Base-by-base conservation (phyloP, 2,329 filamentous ascomycete genomes). In the Ophiocordyceps camponoti-rufipedis region DNA sequence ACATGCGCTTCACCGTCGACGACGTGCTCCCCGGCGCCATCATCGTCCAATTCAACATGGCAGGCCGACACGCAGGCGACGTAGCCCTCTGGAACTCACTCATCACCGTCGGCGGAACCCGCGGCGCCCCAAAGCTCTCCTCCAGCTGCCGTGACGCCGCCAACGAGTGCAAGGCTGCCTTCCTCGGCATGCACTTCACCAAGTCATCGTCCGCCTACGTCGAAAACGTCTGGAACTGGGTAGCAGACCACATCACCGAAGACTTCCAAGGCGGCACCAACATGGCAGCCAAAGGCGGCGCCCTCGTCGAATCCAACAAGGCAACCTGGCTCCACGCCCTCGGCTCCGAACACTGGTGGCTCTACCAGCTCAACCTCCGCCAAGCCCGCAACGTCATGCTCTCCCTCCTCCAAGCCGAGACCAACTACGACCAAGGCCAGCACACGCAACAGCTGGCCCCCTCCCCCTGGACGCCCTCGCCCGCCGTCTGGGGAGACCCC, bases 311-410 rank as follows among this genome's bases (percentile, higher is more conserved):
- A 50, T 64, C 63, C 14, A 64, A 62, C 14, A 59, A 61, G 7
- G 67, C 68, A 2, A 71, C 66, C 19, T 77, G 73, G 74, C 58
- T 77, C 33, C 51, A 55, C 41, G 56, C 52, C 6, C 31, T 57
- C 42, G 69, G 73, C 3, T 69, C 64, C 42, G 74, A 78, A 59
- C 74, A 78, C 55, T 69, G 68, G 58, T 68, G 69, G 56, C 57
- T 78, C 43, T 78, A 78, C 58, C 71, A 78, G 57, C 68, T 75
- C 50, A 71, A 74, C 49, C 56, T 76, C 44, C 60, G 64, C 43
- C 58, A 61, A 33, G 70, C 72, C 1, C 54, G 61, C 45, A 72
- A 73, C 48, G 65, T 76, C 9, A 62, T 71, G 45, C 60, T 71
- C 13, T 65, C 64, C 13, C 52, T 74, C 55, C 62, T 72, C 47